Evolutionary conservation across 176 grass and related monocot genomes (phyloP), one percentile per base, ranked within the genome.

Genomic region (Aegilops umbellulata): DNA sequence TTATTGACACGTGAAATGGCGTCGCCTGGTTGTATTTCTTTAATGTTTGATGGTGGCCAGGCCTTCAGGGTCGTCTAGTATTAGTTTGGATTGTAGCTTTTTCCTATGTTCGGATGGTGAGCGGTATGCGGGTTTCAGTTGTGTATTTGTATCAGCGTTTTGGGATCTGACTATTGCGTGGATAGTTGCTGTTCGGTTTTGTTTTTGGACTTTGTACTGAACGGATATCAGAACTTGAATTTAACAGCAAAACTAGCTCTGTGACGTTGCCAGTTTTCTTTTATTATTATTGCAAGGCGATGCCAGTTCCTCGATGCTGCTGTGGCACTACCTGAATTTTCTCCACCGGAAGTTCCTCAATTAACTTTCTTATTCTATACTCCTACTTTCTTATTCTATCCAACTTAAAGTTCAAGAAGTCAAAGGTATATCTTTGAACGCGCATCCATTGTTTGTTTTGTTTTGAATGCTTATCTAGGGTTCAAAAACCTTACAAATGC

Each of bases 91-190:
- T n/a, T 81, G 69, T 70, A 76, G 36, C 49, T 5, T 26, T 71
- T 91, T 55, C 75, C 11, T 81, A 70, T 80, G 39, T n/a, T 81
- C 64, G 76, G 27, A 53, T 53, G 15, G 41, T 41, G 15, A 70
- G 44, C 10, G 9, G 46, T 53, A 4, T 0, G 26, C 10, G 26
- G 20, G 17, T 80, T 69, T 31, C 46, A 49, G 41, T 85, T 66
- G 14, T 85, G 74, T 19, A 68, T 36, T 36, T 49, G 83, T 85
- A 85, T 77, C 60, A 66, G 60, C 57, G 11, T 77, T 77, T 80
- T 84, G 35, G 76, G 47, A 65, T 82, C 63, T 55, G 66, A 83
- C 29, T 49, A 63, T 62, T 39, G 60, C 69, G 36, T 22, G 69
- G n/a, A 42, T 51, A n/a, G 47, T 64, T 53, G 73, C 55, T 65